Base-by-base conservation (phyloP, 768 basidiomycete species). In the Mycena amicta region DNA sequence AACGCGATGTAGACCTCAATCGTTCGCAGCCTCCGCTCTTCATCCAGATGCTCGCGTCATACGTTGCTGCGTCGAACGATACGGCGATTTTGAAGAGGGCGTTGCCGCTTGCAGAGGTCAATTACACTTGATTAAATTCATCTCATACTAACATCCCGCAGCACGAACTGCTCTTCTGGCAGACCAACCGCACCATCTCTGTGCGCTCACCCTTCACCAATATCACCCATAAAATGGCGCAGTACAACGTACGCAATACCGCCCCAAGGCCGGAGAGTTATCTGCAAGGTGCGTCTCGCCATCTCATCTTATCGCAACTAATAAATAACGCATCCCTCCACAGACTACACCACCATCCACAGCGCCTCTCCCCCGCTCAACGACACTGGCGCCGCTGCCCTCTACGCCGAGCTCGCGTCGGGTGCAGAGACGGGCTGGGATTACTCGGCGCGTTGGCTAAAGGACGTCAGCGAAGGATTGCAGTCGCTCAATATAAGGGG, bases 11-110 rank as follows among this genome's bases (percentile, higher is more conserved):
- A 90, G 89, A 96, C 72, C 72, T 96, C 61, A 82, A 95, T 66
- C 85, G 95, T 56, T 95, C 93, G n/a, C 93, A 96, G 67, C 94
- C 94, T 15, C 95, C 95, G 3, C 68, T 96, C 28, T 96, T 96
- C 75, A 85, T 90, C 55, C 87, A 87, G 89, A 97, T 98, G 94
- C 77, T 98, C 26, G 79, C 83, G n/a, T 83, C 85, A n/a, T 97
- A 98, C 68, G 82, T 96, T 50, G 72, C 79, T 2, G 80, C 79
- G 3, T 88, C 84, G 6, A 83, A 87, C 16, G 93, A 97, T 72
- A 84, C 76, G 1, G 70, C 79, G n/a, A 90, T 97, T 59, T 80
- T 98, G 26, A 68, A 68, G 15, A 85, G 93, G 28, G 95, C 90
- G 2, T 75, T 98, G n/a, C 91, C 93, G 55, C 74, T 94, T 26